Base-by-base conservation (phyloP, 768 basidiomycete genomes). In the Fomitopsis pulvina region DNA sequence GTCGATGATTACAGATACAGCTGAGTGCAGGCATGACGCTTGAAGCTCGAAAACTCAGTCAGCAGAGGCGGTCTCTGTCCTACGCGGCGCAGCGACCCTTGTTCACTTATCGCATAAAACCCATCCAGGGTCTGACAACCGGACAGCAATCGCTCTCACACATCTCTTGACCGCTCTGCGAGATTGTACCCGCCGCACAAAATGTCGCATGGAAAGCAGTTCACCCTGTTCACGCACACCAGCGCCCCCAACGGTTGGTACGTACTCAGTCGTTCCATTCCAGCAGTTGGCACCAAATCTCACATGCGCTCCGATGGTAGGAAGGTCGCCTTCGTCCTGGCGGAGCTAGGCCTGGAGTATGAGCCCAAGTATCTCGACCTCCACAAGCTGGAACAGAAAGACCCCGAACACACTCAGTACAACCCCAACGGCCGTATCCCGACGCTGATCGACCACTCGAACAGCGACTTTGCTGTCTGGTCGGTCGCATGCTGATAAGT, bases 381-480 rank as follows among this genome's bases (percentile, higher is more conserved):
- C 54, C 62, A 61, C 16, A 78, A 76, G 53, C 81, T 81, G 55
- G 70, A 71, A 20, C 88, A 92, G 67, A 92, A 91, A 70, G 78
- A 84, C 58, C 74, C 74, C 0, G 88, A 83, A 83, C 90, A 83
- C 66, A 74, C 90, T 51, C 9, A 71, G 77, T 26, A 58, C 53
- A 86, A 85, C 61, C 85, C 83, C 4, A 87, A 84, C 52, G 82
- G 83, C 37, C 68, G 85, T 42, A 87, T 88, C 45, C 85, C 87
- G 5, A 74, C 75, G 22, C 64, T 89, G 20, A 68, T 80, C 22
- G 84, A 89, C 61, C 75, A 73, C 47, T 65, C 71, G 20, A 76
- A 79, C 54, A 69, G 77, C 51, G 68, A 81, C 54, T 88, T 88
- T 58, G 58, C 57, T 5, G 76, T 88, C 20, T 64, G 64, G 56